phyloP scores from a whole-genome alignment of 768 basidiomycete genomes.

The Calocybe cyanea region DNA sequence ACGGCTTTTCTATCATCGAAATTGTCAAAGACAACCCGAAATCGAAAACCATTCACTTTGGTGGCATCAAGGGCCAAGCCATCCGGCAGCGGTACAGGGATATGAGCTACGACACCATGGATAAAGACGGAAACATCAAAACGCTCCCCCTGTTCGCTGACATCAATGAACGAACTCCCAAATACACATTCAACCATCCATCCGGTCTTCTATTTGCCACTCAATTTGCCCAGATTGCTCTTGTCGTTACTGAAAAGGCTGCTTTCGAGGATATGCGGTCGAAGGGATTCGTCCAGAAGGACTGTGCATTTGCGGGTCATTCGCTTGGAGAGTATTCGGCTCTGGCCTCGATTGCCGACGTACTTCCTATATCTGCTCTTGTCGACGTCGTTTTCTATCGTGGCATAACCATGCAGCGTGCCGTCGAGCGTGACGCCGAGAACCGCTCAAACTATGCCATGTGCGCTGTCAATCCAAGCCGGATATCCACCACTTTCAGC shows the following conservation, averaged over 20 bases:
- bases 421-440: constrained; percentile 90
- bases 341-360: constrained; percentile 95
- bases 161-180: constrained; percentile 90
- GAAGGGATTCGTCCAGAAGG: constrained; percentile 90
- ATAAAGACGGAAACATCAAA: constrained; percentile 94
- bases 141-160: constrained; percentile 95
- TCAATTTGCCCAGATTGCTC: constrained; percentile 97
- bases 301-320: constrained; percentile 95
- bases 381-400: constrained; percentile 99
- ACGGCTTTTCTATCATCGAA: constrained; percentile 98
- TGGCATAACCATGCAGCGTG: constrained; percentile 99
- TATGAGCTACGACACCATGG: constrained; percentile 96
- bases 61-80: constrained; percentile 97
- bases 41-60: constrained; percentile 97
- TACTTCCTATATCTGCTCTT: constrained; percentile 89
- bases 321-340: constrained; percentile 99
- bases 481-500: constrained; percentile 91
- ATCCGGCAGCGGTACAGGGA: constrained; percentile 99
- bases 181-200: constrained; percentile 98
- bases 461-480: constrained; percentile 98
- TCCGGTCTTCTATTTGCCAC: constrained; percentile 94
- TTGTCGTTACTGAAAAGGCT: constrained; percentile 97
- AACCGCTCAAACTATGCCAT: constrained; percentile 97
- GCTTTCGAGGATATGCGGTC: constrained; percentile 98
- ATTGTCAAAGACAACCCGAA: constrained; percentile 99